A percentile compares a stretch with the other conserved stretches of the same genome.
Conservation (phyloP, 345 rosid species). For the Boechera retrofracta region DNA sequence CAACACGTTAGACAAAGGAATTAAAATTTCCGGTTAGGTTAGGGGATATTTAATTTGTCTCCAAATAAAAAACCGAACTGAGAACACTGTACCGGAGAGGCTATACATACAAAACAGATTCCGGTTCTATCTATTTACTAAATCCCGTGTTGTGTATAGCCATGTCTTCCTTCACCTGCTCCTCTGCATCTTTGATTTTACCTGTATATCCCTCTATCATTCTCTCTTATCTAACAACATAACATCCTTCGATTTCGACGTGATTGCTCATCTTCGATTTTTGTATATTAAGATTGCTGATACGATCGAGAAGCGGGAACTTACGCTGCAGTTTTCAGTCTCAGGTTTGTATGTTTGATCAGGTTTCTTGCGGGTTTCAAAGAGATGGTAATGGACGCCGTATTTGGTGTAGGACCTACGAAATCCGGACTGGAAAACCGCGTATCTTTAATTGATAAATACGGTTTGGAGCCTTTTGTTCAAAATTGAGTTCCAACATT, state of each 20-base stretch:
- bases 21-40: too few relatives aligned
- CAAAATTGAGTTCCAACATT: too few relatives aligned
- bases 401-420: constrained; percentile 63
- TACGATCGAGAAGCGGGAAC: constrained; percentile 29
- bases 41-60: too few relatives aligned
- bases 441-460: too few relatives aligned
- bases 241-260: background rate
- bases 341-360: constrained; percentile 43
- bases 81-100: constrained; percentile 1
- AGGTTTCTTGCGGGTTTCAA: constrained; percentile 54
- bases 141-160: background rate
- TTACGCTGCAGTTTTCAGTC: constrained; percentile 27
- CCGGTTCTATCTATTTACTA: constrained; percentile 32
- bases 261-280: background rate
- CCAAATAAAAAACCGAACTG: too few relatives aligned
- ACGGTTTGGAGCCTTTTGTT: too few relatives aligned
- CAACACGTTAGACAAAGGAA: too few relatives aligned
- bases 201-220: constrained; percentile 27
- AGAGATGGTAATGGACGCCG: constrained; percentile 57
- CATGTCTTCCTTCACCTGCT: constrained; percentile 38
- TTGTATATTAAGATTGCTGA: constrained; percentile 45
- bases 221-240: background rate
- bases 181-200: constrained; percentile 32
- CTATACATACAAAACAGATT: background rate
- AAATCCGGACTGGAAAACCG: too few relatives aligned